Evolutionary conservation across 2,329 filamentous ascomycete genomes (phyloP).

Genomic region (Rugonectria rugulosa): DNA sequence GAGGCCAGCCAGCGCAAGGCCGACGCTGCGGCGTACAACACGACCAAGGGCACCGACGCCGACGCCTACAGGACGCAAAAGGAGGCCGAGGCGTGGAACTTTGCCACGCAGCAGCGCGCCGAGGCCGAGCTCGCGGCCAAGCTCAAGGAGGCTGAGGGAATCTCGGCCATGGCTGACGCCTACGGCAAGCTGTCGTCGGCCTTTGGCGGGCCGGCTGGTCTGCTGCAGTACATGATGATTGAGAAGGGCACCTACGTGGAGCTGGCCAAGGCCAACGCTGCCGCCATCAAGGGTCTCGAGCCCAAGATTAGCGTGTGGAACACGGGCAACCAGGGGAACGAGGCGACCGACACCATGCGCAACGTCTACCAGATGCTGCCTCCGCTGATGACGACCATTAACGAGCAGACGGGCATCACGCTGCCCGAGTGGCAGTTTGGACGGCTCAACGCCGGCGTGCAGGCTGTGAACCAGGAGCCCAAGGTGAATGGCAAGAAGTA

Average conservation of each 20-base stretch:
- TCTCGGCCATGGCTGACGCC: slow-evolving; percentile 80
- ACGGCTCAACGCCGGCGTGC: slow-evolving; percentile 45
- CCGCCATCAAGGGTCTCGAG: slow-evolving; percentile 77
- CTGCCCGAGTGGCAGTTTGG: slow-evolving; percentile 80
- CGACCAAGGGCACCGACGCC: slow-evolving; percentile 76
- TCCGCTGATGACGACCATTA: slow-evolving; percentile 83
- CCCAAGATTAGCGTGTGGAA: slow-evolving; percentile 95
- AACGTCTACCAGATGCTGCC: slow-evolving; percentile 88
- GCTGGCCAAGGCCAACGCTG: slow-evolving; percentile 79
- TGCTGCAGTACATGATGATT: slow-evolving; percentile 89
- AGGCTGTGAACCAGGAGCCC: slow-evolving; percentile 41
- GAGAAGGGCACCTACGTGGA: slow-evolving; percentile 81
- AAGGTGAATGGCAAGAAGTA: slow-evolving; percentile 35
- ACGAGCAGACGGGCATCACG: slow-evolving; percentile 86
- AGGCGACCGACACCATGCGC: slow-evolving; percentile 69
- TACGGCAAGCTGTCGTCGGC: slow-evolving; percentile 76
- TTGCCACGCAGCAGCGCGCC: slow-evolving; percentile 56
- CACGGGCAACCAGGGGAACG: slow-evolving; percentile 65
- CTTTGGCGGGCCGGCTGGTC: slow-evolving; percentile 78
- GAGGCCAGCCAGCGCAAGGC: slow-evolving; percentile 61
- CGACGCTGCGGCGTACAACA: slow-evolving; percentile 61
- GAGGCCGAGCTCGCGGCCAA: slow-evolving; percentile 67
- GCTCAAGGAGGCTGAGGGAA: slow-evolving; percentile 79
- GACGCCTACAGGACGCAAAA: slow-evolving; percentile 57
- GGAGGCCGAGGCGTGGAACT: slow-evolving; percentile 52